These are phyloP conservation scores for Balamuthia mandrillaris DNA, from an alignment of 208 protist genomes.

Conservation along the genomic window DNA sequence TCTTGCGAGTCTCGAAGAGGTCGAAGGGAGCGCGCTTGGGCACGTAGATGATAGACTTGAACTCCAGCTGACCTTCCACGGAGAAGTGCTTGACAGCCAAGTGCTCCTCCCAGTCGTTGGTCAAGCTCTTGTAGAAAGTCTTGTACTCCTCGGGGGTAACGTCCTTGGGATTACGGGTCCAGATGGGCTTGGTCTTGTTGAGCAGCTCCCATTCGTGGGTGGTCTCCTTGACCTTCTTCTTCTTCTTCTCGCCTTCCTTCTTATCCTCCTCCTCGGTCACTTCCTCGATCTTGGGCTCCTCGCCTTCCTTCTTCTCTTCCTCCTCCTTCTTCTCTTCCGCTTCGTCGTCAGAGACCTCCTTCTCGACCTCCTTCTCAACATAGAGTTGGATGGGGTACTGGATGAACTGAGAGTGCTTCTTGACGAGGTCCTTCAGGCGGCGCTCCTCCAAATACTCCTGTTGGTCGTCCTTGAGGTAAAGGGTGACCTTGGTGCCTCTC, in stretches of 20 bases:
- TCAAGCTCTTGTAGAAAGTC: slow-evolving; percentile 96
- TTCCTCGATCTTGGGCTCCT: slow-evolving; percentile 69
- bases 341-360: slow-evolving; percentile 88
- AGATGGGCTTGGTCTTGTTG: slow-evolving; percentile 98
- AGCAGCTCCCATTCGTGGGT: slow-evolving; percentile 88
- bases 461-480: slow-evolving; percentile 97
- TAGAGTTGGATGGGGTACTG: slow-evolving; percentile 94
- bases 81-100: slow-evolving; percentile 95
- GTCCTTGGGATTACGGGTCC: slow-evolving; percentile 91
- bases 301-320: slow-evolving; percentile 52
- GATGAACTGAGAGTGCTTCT: slow-evolving; percentile 99
- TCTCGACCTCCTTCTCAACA: slow-evolving; percentile 90
- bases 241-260: slow-evolving; percentile 67
- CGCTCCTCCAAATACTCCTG: slow-evolving; percentile 91
- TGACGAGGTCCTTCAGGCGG: slow-evolving; percentile 93
- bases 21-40: slow-evolving; percentile 95
- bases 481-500: slow-evolving; percentile 93
- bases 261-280: slow-evolving; percentile 70
- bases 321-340: slow-evolving; percentile 73
- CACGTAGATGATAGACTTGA: slow-evolving; percentile 92
- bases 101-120: slow-evolving; percentile 96
- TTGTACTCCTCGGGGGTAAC: slow-evolving; percentile 97
- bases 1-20: slow-evolving; percentile 95
- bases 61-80: slow-evolving; percentile 95
- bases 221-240: slow-evolving; percentile 80